phyloP scores from a whole-genome alignment of 352 stramenopile genomes.

The Phytophthora citrophthora region DNA sequence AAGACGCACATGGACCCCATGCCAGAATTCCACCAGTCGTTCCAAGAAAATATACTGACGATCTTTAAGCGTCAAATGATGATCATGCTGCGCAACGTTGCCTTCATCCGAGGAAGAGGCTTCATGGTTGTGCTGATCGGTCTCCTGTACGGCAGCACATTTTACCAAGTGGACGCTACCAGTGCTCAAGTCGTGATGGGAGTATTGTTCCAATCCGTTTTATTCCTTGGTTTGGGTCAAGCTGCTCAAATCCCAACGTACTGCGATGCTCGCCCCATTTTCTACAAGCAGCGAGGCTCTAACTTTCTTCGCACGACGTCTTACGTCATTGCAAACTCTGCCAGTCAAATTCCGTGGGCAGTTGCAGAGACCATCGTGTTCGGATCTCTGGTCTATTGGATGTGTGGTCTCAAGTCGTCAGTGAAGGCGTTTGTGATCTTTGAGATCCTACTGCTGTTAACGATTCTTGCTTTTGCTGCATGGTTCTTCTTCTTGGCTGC shows the following conservation, averaged over 20 bases:
- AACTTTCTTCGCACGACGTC: conserved; percentile 85
- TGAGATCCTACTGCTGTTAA: conserved; percentile 44
- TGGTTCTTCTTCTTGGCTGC: conserved; percentile 70
- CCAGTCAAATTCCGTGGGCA: conserved; percentile 54
- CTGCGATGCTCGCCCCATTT: conserved; percentile 63
- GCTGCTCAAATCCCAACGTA: conserved; percentile 81
- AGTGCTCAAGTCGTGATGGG: conserved; percentile 69
- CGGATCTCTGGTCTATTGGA: conserved; percentile 88
- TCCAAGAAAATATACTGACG: conserved; percentile 39
- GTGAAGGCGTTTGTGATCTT: conserved; percentile 47
- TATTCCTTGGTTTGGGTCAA: conserved; percentile 73
- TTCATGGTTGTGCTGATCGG: conserved; percentile 69
- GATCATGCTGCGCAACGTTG: conserved; percentile 62
- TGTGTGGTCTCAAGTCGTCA: conserved; percentile 64
- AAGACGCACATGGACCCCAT: conserved; percentile 6
- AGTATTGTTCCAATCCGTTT: conserved; percentile 82
- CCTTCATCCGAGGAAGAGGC: conserved; percentile 44
- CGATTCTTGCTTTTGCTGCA: conserved; percentile 57
- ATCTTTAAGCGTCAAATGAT: conserved; percentile 61
- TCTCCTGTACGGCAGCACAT: conserved; percentile 60
- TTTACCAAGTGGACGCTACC: conserved; percentile 56
- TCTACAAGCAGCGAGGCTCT: conserved; percentile 52
- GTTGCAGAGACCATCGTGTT: conserved; percentile 80
- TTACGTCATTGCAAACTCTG: conserved; percentile 70
- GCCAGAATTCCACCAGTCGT: conserved; percentile 49